Base-by-base conservation (phyloP, 495 filamentous ascomycete species). In the Penicillium ucsense region DNA sequence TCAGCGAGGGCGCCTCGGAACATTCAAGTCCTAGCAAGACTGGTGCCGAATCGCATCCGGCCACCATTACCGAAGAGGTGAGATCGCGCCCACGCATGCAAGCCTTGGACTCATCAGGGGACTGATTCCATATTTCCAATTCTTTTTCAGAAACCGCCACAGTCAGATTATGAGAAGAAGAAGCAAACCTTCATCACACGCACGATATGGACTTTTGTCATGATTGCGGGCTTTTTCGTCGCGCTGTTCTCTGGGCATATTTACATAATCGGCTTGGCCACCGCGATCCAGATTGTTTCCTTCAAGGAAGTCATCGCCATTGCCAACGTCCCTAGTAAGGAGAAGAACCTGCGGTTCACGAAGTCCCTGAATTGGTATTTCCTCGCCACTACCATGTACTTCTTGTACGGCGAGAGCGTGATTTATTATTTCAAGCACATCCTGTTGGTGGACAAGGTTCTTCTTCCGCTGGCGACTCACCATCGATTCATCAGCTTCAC, bases 371-470 rank as follows among this genome's bases (percentile, higher is more conserved):
- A 96, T 62, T 99, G 94, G 94, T 99, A 99, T 66, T 99, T 94
- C 70, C 75, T 99, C 49, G 94, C 88, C n/a, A 85, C 86, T 11
- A 92, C 89, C 46, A 97, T 97, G 92, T 99, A 97, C 72, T 99
- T 94, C 55, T 71, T 99, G 31, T 97, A 99, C 57, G 94, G 94
- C 49, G 94, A 99, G 70, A 95, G 88, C 53, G 91, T 99, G 52
- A 92, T 99, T 50, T 99, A 97, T 70, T 99, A 99, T 66, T 97
- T 99, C 70, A 97, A 97, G 74, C 94, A 97, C 56, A 87, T 99
- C 46, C 78, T 99, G 31, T 66, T 97, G 49, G 87, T 99, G n/a
- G 91, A 96, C 67, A 85, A 83, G 61, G 85, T 97, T 32, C 70
- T 99, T 41, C 73, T 94, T 41, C 91, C 91, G 3, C 83, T 99